A percentile compares a stretch with the other conserved stretches of the same genome.
Conservation (phyloP, 805 yeast species). For the Ogataea paraovalis region DNA sequence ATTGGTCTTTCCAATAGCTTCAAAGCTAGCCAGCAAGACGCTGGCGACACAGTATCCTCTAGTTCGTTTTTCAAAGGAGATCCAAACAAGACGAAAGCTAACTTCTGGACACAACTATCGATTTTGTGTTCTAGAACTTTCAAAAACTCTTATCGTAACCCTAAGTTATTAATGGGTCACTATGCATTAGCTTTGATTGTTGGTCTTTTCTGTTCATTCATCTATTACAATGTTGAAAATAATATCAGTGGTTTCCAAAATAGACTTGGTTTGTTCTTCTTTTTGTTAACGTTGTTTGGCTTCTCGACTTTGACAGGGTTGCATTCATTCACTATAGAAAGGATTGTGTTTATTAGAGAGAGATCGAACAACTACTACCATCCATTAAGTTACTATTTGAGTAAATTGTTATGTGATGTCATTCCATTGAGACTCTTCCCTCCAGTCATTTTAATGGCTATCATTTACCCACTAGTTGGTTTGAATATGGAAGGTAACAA, state of each 20-base stretch:
- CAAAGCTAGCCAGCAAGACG: constrained; percentile 9
- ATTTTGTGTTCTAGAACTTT: constrained; percentile 83
- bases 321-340: constrained; percentile 82
- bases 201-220: constrained; percentile 79
- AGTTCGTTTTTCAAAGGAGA: constrained; percentile 28
- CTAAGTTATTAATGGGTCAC: constrained; percentile 80
- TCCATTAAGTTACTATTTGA: constrained; percentile 78
- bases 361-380: constrained; percentile 92
- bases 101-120: constrained; percentile 58
- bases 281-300: constrained; percentile 86
- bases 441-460: constrained; percentile 73
- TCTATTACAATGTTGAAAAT: constrained; percentile 77
- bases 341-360: constrained; percentile 87
- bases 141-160: constrained; percentile 89
- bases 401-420: constrained; percentile 86
- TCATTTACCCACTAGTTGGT: constrained; percentile 88
- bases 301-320: constrained; percentile 90
- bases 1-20: constrained; percentile 16
- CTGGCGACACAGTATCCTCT: constrained; percentile 10
- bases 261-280: constrained; percentile 89
- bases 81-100: constrained; percentile 45
- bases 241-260: constrained; percentile 97
- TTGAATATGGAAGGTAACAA: constrained; percentile 73
- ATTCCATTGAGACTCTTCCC: constrained; percentile 93
- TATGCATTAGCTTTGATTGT: constrained; percentile 71